These are phyloP conservation scores for Cruciata laevipes DNA, from an alignment of 257 asterid genomes.

Conservation along the genomic window DNA sequence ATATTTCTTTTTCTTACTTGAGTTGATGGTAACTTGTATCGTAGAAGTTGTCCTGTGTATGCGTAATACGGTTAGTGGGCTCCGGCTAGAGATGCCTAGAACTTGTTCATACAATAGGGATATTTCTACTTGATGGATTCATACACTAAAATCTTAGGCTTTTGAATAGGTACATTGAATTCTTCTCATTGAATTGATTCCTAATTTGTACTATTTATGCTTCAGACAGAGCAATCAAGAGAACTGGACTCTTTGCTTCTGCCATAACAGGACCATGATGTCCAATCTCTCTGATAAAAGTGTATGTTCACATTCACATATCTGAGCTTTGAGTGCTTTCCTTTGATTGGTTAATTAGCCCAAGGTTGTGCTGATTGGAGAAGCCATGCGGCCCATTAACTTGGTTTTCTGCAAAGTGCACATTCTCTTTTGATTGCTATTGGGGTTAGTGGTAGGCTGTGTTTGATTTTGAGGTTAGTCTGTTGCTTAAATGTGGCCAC, in stretches of 20 bases:
- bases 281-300: neutral
- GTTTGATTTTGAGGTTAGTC: neutral
- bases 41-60: neutral
- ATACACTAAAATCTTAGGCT: neutral
- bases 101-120: neutral
- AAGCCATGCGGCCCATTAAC: neutral
- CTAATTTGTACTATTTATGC: neutral
- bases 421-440: neutral
- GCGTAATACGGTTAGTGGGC: neutral
- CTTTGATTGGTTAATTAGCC: neutral
- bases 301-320: neutral
- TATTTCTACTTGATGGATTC: neutral
- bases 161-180: neutral
- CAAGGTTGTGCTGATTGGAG: neutral
- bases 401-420: slow-evolving; percentile 1
- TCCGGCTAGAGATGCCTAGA: neutral
- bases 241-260: neutral
- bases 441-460: neutral
- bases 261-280: neutral
- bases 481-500: neutral
- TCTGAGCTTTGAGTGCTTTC: neutral
- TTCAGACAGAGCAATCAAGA: neutral
- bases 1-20: neutral
- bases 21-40: neutral
- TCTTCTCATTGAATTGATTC: neutral